phyloP scores from a whole-genome alignment of 1,284 basidiomycete genomes.

The Trametes sp. region DNA sequence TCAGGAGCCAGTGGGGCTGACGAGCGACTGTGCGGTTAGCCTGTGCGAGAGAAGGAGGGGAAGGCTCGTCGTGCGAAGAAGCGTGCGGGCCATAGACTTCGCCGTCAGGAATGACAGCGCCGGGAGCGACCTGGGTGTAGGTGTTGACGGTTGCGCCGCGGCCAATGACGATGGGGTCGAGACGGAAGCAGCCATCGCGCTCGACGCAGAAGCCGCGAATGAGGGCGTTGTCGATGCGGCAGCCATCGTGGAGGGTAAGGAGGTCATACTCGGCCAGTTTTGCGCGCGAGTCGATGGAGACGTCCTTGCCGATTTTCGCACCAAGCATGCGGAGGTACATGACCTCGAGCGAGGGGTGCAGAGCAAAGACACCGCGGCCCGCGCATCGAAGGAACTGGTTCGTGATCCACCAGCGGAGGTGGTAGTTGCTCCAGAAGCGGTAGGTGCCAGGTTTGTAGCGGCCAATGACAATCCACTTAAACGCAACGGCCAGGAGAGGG shows the following conservation, averaged over 20 bases:
- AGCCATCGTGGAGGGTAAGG: conserved; percentile 51
- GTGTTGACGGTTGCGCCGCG: conserved; percentile 50
- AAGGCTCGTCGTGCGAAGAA: conserved; percentile 49
- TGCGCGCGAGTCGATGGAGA: conserved; percentile 47
- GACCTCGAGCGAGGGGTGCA: conserved; percentile 46
- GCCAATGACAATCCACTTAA: conserved; percentile 56
- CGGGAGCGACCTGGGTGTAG: conserved; percentile 51
- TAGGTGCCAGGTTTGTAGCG: conserved; percentile 51
- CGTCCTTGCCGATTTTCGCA: conserved; percentile 50
- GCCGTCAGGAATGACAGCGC: conserved; percentile 46
- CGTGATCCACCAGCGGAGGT: conserved; percentile 57
- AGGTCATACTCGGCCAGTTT: conserved; percentile 53
- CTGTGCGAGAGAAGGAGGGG: conserved; percentile 45
- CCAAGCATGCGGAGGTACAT: conserved; percentile 56
- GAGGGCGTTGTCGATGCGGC: conserved; percentile 49
- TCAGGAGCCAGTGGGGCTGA: conserved; percentile 43
- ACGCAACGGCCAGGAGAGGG: conserved; percentile 47
- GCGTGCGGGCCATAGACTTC: conserved; percentile 54
- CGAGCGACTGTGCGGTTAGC: conserved; percentile 47
- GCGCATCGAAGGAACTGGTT: conserved; percentile 49
- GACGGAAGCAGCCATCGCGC: conserved; percentile 50
- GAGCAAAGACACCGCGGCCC: conserved; percentile 52
- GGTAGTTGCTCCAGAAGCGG: conserved; percentile 47
- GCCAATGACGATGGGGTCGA: conserved; percentile 50
- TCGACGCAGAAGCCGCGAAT: conserved; percentile 57